phyloP scores from a whole-genome alignment of 1,139 yeast genomes.

The Pichia sp. region DNA sequence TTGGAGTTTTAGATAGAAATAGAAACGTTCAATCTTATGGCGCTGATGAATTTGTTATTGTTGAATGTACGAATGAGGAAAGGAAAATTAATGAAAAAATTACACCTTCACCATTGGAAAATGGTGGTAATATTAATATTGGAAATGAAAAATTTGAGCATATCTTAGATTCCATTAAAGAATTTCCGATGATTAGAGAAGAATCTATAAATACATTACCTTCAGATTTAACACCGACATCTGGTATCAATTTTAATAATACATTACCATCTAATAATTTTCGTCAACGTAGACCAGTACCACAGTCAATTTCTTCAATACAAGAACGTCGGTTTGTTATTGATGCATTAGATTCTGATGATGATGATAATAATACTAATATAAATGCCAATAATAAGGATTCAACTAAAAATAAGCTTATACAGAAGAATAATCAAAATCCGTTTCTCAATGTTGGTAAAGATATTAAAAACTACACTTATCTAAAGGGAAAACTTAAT shows the following conservation, averaged over 20 bases:
- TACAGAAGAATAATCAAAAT: too few species aligned
- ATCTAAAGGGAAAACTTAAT: background rate
- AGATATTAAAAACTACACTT: too few species aligned
- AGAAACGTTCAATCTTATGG: constrained; percentile 52
- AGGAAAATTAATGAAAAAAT: constrained; percentile 31
- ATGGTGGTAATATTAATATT: background rate
- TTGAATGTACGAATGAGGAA: constrained; percentile 38
- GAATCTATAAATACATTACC: constrained; percentile 16
- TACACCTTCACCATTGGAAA: constrained; percentile 47
- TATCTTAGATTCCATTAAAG: background rate
- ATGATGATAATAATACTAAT: constrained; percentile 8
- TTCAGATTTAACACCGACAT: constrained; percentile 18
- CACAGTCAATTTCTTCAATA: background rate
- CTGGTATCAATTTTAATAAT: background rate
- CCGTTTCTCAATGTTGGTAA: too few species aligned
- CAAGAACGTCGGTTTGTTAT: constrained; percentile 1
- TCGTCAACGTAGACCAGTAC: background rate
- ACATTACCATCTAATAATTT: background rate
- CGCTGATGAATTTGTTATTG: constrained; percentile 61
- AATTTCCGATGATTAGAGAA: background rate
- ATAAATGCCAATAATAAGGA: background rate
- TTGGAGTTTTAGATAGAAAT: constrained; percentile 60
- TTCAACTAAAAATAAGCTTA: background rate
- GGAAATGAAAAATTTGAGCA: background rate
- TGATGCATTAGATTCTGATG: constrained; percentile 17